Percentiles rank a stretch among this genome's conserved stretches.
Conservation (phyloP, 2,329 filamentous ascomycete genomes). For the Aspergillus felis region DNA sequence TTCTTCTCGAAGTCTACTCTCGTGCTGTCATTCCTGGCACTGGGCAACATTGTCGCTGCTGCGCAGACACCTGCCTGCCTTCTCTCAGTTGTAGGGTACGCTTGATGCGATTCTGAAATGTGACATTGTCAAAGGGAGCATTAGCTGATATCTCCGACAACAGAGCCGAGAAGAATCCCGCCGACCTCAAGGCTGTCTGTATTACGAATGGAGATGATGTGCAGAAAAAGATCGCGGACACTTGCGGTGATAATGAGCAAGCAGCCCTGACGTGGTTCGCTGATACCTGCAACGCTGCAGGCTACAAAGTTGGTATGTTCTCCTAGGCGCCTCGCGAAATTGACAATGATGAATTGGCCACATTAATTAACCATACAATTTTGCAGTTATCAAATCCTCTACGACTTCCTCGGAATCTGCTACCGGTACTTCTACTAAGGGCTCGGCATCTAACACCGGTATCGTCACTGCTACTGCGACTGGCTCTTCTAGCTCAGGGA, state of each 20-base stretch:
- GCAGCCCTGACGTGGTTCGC: conserved; percentile 38
- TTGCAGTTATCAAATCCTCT: conserved; percentile 11
- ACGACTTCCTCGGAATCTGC: conserved; percentile 16
- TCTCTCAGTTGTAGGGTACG: conserved; percentile 49
- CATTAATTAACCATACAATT: not conserved
- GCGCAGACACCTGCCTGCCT: conserved; percentile 50
- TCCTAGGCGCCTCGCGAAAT: not conserved
- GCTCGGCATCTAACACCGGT: conserved; percentile 6
- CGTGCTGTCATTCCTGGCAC: conserved; percentile 42
- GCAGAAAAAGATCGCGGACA: conserved; percentile 32
- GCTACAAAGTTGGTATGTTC: conserved; percentile 38
- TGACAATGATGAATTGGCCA: conserved; percentile 2
- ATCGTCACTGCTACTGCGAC: conserved; percentile 10
- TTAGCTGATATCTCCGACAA: conserved; percentile 18
- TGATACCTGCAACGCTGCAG: conserved; percentile 36
- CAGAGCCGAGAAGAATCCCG: conserved; percentile 34
- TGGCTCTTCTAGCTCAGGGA: conserved; percentile 10
- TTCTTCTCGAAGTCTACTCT: conserved; percentile 42
- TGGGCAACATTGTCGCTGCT: conserved; percentile 41
- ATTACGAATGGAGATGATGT: conserved; percentile 32
- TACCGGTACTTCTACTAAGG: conserved; percentile 18
- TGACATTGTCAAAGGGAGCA: not conserved
- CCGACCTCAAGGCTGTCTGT: conserved; percentile 39
- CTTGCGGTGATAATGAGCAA: conserved; percentile 32
- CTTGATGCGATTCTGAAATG: not conserved